Base-by-base conservation (phyloP, 441 rosid species). In the Pelargonium australe region DNA sequence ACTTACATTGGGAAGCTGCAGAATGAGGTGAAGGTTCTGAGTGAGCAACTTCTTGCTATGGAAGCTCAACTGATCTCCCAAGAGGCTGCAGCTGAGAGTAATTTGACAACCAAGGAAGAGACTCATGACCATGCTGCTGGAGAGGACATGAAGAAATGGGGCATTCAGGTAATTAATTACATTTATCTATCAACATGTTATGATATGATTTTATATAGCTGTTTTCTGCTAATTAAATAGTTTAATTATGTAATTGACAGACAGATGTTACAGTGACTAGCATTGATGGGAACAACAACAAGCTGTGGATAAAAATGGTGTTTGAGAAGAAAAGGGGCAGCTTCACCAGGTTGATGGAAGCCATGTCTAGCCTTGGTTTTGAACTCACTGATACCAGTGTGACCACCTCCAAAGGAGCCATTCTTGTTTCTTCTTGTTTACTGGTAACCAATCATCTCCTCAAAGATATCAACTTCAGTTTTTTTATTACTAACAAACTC, bases 1-100 rank as follows among this genome's bases (percentile, higher is more conserved):
- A 81, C 83, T 76, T 91, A 87, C 84, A 88, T 91, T 41, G 77
- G 75, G 72, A 83, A 82, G 78, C 85, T 90, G 76, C 78, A 85
- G 79, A 78, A 61, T 55, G 76, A 79, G 53, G 88, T 81, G 64
- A 17, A 79, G 68, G 72, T 14, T 75, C 89, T 89, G 10, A 70
- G 76, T 17, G 84, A 83, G 53, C 80, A 79, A 76, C 87, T 93
- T 70, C 80, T 71, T 25, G 89, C 85, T 72, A 77, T 83, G 78
- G 92, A 87, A 55, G 82, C 75, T 53, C 69, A 0, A 34, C 10
- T n/a, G n/a, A n/a, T 58, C 16, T 53, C 71, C 7, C 78, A 80
- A 69, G 84, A 75, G 13, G 73, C 31, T 28, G 31, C 31, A 28
- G 31, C 31, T 28, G 31, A 28, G 31, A 28, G 31, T 28, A 28